Evolutionary conservation across 257 asterid genomes (phyloP).

Genomic region (Przewalskia tangutica): DNA sequence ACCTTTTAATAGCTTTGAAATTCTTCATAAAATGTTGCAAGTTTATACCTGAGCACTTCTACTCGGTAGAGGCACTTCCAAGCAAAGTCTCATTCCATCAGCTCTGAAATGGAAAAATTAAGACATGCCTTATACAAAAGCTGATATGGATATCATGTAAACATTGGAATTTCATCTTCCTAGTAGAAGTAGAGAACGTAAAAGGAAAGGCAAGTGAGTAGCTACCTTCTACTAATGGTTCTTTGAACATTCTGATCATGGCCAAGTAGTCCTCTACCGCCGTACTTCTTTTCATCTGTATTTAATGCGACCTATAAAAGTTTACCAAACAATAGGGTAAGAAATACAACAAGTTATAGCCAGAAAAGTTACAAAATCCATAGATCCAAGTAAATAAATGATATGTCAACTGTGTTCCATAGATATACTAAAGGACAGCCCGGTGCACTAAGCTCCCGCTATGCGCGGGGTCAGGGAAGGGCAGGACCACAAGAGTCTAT

Average conservation of each 20-base stretch:
- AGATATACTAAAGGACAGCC: too few species aligned
- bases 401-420: neutral
- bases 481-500: too few species aligned
- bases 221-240: slow-evolving; percentile 63
- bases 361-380: neutral
- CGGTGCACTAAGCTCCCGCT: too few species aligned
- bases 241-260: slow-evolving; percentile 48
- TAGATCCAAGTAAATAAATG: neutral
- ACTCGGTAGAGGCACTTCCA: slow-evolving; percentile 74
- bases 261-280: slow-evolving; percentile 64
- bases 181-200: neutral
- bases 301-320: slow-evolving; percentile 50
- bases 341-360: neutral
- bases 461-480: too few species aligned
- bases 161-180: neutral
- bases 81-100: slow-evolving; percentile 64
- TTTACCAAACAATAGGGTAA: neutral
- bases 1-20: neutral
- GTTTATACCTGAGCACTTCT: slow-evolving; percentile 82
- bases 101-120: slow-evolving; percentile 30
- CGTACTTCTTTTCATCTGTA: slow-evolving; percentile 73
- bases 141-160: slow-evolving; percentile 1
- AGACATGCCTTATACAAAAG: slow-evolving; percentile 5
- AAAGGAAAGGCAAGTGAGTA: neutral
- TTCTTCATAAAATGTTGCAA: neutral